Base-by-base conservation (phyloP, 805 yeast species). In the Wickerhamiella parazyma region DNA sequence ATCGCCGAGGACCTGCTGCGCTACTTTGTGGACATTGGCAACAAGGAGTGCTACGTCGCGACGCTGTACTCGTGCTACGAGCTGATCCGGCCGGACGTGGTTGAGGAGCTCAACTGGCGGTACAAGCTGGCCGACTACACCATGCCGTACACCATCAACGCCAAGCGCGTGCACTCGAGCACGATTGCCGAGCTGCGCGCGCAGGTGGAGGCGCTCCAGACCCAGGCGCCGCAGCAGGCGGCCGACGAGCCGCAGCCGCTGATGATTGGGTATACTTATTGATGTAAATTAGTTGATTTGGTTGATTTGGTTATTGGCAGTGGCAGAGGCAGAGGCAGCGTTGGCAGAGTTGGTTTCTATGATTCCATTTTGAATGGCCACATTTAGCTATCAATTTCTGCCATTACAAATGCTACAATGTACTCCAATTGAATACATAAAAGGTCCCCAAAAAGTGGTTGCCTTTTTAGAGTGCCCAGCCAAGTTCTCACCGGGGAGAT, bases 21-120 rank as follows among this genome's bases (percentile, higher is more conserved):
- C 43, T 91, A 89, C 67, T 91, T 91, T 62, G 96, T 91, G 48
- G 96, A 89, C 55, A 84, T 94, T 33, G 97, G 95, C 53, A 91
- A 91, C 67, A 85, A 80, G 64, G 98, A 91, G 68, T 83, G 95
- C 56, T 82, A 85, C 59, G 80, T 86, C 55, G 96, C 95, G 5
- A 74, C 87, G 48, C 71, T 91, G 57, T 91, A 80, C 66, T 68
- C 84, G 5, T 83, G 93, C 56, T 91, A 91, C 62, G 82, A 80
- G 42, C 68, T 79, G 57, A 69, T 91, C 51, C 75, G 75, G 42
- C 76, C 75, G 51, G 98, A 91, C 57, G 78, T 78, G 56, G 95
- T 89, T 17, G 64, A 80, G 52, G 98, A 91, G 63, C 67, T 86
- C 51, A 72, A 94, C 26, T 91, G 99, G 98, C 70, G 93, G 59